These are phyloP conservation scores for Gnomoniopsis smithogilvyi DNA, from an alignment of 2,329 filamentous ascomycete species.

Conservation along the genomic window DNA sequence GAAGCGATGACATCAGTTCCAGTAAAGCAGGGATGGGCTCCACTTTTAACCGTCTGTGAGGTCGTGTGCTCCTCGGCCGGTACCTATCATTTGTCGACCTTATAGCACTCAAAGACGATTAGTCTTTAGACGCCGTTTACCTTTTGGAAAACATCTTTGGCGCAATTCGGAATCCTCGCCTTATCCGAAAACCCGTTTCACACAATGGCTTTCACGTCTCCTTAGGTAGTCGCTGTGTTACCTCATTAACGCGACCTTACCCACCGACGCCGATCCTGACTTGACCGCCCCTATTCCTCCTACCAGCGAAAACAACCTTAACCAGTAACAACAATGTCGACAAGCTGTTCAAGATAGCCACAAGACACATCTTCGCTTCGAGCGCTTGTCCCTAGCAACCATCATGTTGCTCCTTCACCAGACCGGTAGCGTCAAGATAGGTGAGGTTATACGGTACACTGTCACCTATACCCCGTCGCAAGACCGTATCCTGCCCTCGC, in stretches of 20 bases:
- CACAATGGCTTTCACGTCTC: not conserved
- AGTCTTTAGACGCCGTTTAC: no score
- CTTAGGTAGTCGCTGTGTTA: not conserved
- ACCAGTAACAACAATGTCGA: conserved; percentile 2
- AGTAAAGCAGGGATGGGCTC: no score
- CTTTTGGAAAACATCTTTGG: not conserved
- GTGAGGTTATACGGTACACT: conserved; percentile 88
- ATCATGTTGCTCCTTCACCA: conserved; percentile 89
- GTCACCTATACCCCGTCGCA: conserved; percentile 86
- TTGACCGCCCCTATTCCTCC: not conserved
- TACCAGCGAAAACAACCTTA: not conserved
- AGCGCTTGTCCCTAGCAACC: not conserved
- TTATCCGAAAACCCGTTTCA: not conserved
- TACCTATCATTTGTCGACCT: no score
- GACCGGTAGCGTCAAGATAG: conserved; percentile 86
- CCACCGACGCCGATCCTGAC: not conserved
- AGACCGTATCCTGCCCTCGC: conserved; percentile 87
- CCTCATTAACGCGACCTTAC: not conserved
- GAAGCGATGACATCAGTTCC: no score
- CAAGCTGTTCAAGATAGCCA: not conserved
- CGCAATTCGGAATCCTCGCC: not conserved
- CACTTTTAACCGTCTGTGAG: no score
- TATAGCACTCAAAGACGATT: no score
- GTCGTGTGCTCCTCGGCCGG: no score
- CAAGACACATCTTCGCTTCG: not conserved